Evolutionary conservation across 345 rosid species (phyloP), one percentile per base, ranked within the genome.

Genomic region (Eucalyptus guilfoylei): DNA sequence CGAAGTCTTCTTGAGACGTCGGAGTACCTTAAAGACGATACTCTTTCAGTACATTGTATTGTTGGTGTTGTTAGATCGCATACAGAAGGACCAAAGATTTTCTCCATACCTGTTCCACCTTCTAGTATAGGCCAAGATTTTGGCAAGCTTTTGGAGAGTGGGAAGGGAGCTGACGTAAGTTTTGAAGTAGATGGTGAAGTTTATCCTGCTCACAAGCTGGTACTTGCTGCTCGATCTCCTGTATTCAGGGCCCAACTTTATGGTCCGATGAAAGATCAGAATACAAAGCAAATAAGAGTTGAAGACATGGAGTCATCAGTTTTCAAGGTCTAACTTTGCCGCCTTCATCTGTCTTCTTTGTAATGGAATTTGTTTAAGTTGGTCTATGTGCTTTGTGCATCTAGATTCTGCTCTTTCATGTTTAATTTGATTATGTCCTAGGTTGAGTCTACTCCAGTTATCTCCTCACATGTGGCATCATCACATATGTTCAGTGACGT

Each of bases 221-320:
- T 94, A 23, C 94, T 94, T 90, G 96, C 94, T 86, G 93, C 94
- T 72, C 94, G 94, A 17, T 94, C 96, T 47, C 96, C 94, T 76
- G 95, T 94, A 67, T 93, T 94, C 89, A 93, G 90, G 90, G 96
- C 96, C 72, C 95, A 94, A 86, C 93, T 94, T 87, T 93, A 87
- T 91, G 96, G 96, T 88, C 96, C 96, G 4, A 93, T 94, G 95
- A 94, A 91, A 90, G 96, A 94, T 92, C 93, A 87, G 15, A 94
- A 93, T 76, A 94, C 96, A 19, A 89, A 87, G 88, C 64, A 30
- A 37, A 93, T 94, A 87, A 93, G 89, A 91, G 91, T 94, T 80
- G 96, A 93, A 90, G 96, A 94, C 87, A 91, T 94, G 88, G 92
- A 93, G 88, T 90, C 94, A 80, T 91, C 92, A 12, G 95, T 93